Percentiles rank a stretch among this genome's conserved stretches.
Evolutionary conservation across 2,329 filamentous ascomycete genomes (phyloP).

Genomic region (Epichloe festucae): DNA sequence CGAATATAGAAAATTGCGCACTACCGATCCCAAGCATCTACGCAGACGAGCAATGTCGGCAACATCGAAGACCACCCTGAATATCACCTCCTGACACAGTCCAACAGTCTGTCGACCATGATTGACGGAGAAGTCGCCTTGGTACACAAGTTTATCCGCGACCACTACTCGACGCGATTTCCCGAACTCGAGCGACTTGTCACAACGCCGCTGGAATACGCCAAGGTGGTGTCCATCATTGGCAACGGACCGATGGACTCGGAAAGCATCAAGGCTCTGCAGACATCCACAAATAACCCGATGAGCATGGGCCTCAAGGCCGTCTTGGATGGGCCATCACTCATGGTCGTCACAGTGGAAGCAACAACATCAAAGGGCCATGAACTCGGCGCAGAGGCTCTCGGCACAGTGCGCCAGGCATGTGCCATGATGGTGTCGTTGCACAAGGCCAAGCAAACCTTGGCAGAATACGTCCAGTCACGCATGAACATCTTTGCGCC

Average conservation of each 20-base stretch:
- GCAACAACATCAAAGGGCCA: slow-evolving; percentile 79
- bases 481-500: slow-evolving; percentile 95
- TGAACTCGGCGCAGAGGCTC: slow-evolving; percentile 61
- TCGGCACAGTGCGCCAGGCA: slow-evolving; percentile 60
- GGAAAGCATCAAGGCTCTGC: slow-evolving; percentile 66
- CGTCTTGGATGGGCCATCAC: slow-evolving; percentile 73
- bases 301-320: slow-evolving; percentile 62
- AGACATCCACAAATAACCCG: slow-evolving; percentile 65
- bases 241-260: slow-evolving; percentile 81
- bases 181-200: slow-evolving; percentile 85
- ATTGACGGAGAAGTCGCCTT: slow-evolving; percentile 88
- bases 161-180: slow-evolving; percentile 89
- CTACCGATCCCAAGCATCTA: slow-evolving; percentile 57
- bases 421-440: slow-evolving; percentile 83
- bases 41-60: slow-evolving; percentile 54
- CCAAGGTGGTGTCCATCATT: slow-evolving; percentile 85
- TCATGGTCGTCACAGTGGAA: slow-evolving; percentile 95
- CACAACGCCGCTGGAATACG: slow-evolving; percentile 86
- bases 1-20: slow-evolving; percentile 61
- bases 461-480: slow-evolving; percentile 91
- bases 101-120: slow-evolving; percentile 78
- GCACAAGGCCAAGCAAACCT: slow-evolving; percentile 70
- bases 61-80: slow-evolving; percentile 87
- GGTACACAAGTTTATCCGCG: slow-evolving; percentile 91
- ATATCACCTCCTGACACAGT: slow-evolving; percentile 77